These are phyloP conservation scores for Aspergillus bombycis DNA, from an alignment of 2,329 filamentous ascomycete genomes.

Conservation along the genomic window DNA sequence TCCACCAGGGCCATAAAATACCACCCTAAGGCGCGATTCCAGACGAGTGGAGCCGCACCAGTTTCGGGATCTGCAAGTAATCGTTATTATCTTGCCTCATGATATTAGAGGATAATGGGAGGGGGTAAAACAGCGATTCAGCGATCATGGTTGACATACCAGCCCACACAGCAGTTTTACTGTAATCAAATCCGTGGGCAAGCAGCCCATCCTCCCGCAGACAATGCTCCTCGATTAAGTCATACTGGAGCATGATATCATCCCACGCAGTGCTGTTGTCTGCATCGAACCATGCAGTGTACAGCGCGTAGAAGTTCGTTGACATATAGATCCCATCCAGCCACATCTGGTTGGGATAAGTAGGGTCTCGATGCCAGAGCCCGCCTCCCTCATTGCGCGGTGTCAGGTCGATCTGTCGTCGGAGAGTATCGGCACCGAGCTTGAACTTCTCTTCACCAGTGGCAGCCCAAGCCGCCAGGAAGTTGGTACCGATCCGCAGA, in stretches of 20 bases:
- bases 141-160: not conserved
- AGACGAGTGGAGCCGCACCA: conserved; percentile 16
- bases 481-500: conserved; percentile 19
- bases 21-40: conserved; percentile 21
- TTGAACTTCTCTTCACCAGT: conserved; percentile 21
- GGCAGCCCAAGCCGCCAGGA: conserved; percentile 16
- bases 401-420: conserved; percentile 17
- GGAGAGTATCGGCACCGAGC: conserved; percentile 17
- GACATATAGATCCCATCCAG: conserved; percentile 24
- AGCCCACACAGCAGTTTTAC: conserved; percentile 19
- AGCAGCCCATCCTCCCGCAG: conserved; percentile 10
- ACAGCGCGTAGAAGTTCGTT: conserved; percentile 19
- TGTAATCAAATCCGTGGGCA: conserved; percentile 19
- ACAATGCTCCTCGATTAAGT: conserved; percentile 20
- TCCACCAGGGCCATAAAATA: conserved; percentile 22
- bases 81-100: not conserved
- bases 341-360: conserved; percentile 23
- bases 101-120: not conserved
- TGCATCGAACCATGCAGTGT: conserved; percentile 19
- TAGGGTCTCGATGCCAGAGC: conserved; percentile 20
- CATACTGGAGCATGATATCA: conserved; percentile 20
- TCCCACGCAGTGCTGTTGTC: conserved; percentile 19
- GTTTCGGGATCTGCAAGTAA: conserved; percentile 13
- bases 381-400: conserved; percentile 19
- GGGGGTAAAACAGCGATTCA: not conserved